A percentile compares a stretch with the other conserved stretches of the same genome.
These are phyloP conservation scores for Spizellomyces sp. DNA, from an alignment of 192 early-diverging fungal species.

Conservation along the genomic window DNA sequence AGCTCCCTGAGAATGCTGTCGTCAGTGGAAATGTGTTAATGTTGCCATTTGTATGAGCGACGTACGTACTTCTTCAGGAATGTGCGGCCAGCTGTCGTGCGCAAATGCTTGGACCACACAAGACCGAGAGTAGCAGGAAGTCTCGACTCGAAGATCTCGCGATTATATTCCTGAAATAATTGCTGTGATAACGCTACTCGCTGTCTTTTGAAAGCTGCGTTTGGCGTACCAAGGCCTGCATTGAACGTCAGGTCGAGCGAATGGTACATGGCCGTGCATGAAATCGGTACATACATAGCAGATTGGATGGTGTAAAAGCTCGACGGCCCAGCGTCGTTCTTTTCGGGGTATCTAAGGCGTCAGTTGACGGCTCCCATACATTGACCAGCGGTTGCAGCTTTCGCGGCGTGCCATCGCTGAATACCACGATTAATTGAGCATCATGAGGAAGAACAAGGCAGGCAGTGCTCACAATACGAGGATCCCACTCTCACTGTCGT, in stretches of 20 bases:
- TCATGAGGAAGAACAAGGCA: no score
- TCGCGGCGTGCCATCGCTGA: constrained; percentile 21
- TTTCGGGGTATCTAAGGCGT: constrained; percentile 6
- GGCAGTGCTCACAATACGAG: constrained; percentile 12
- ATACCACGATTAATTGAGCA: not conserved
- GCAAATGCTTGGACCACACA: constrained; percentile 25
- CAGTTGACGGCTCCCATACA: constrained; percentile 6
- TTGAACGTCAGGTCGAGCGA: no score
- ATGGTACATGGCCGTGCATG: no score
- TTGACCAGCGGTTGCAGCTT: constrained; percentile 11
- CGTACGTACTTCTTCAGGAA: constrained; percentile 17
- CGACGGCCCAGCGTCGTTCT: not conserved
- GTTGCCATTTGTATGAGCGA: not conserved
- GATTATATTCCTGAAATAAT: constrained; percentile 35
- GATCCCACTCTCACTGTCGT: constrained; percentile 11
- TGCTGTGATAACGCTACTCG: constrained; percentile 12
- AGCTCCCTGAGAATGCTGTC: constrained; percentile 3
- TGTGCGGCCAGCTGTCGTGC: constrained; percentile 35
- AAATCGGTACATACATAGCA: no score
- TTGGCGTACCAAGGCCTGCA: not conserved
- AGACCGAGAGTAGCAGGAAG: constrained; percentile 30
- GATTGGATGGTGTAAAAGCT: no score
- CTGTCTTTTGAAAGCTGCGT: constrained; percentile 14
- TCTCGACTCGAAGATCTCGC: constrained; percentile 21
- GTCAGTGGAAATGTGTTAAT: no score